Percentiles rank a stretch among this genome's conserved stretches.
These are phyloP conservation scores for Obelidium mucronatum DNA, from an alignment of 192 early-diverging fungal genomes.

Conservation along the genomic window DNA sequence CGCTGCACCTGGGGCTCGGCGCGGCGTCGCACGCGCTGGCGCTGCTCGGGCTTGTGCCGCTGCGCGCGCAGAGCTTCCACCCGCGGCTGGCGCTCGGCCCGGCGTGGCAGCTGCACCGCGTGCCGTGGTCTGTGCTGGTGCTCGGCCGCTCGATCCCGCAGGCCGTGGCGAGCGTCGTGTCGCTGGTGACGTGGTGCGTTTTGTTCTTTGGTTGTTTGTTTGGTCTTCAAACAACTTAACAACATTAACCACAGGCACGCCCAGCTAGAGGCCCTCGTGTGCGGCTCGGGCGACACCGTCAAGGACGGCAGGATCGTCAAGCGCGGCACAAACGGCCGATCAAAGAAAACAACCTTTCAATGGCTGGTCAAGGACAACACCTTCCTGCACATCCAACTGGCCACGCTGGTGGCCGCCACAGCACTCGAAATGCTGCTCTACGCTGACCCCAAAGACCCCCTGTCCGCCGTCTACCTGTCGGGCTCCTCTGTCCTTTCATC, in stretches of 20 bases:
- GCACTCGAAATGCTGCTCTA: constrained; percentile 17
- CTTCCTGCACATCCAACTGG: constrained; percentile 31
- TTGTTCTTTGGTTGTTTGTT: background rate
- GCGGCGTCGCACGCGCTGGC: background rate
- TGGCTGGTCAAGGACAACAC: constrained; percentile 22
- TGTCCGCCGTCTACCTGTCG: background rate
- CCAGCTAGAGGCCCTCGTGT: constrained; percentile 18
- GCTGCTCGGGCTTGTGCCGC: constrained; percentile 15
- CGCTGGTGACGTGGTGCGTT: constrained; percentile 7
- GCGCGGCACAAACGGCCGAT: constrained; percentile 12
- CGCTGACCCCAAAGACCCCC: constrained; percentile 24
- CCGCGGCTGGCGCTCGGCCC: constrained; percentile 31
- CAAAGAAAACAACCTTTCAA: background rate
- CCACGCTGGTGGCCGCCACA: background rate
- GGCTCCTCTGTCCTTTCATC: constrained; percentile 7
- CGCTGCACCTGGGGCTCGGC: background rate
- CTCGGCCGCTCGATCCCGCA: constrained; percentile 31
- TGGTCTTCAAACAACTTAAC: background rate
- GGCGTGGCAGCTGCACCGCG: constrained; percentile 24
- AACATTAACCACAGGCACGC: constrained; percentile 18
- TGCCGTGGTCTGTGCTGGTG: constrained; percentile 12
- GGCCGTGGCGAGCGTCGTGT: constrained; percentile 3
- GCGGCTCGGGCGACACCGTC: constrained; percentile 25
- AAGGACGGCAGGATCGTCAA: constrained; percentile 24
- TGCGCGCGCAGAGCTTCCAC: constrained; percentile 23